Conservation (phyloP, 805 yeast genomes). For the Zygoascus flipseniorum region DNA sequence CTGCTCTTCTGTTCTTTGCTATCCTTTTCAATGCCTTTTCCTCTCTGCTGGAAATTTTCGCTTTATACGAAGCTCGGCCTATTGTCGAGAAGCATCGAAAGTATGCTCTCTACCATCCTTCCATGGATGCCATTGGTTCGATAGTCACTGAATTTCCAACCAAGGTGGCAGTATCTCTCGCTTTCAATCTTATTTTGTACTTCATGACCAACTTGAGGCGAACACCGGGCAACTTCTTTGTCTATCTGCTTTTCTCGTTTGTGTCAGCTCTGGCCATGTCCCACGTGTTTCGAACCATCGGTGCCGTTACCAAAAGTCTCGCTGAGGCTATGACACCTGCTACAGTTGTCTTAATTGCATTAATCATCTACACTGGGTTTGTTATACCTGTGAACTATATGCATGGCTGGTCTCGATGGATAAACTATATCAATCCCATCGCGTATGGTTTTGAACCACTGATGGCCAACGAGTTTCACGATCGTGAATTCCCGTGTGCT, state of each 20-base stretch:
- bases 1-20: constrained; percentile 56
- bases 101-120: constrained; percentile 51
- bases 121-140: constrained; percentile 58
- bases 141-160: constrained; percentile 51
- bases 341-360: constrained; percentile 32
- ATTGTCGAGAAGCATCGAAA: constrained; percentile 52
- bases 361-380: constrained; percentile 40
- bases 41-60: constrained; percentile 37
- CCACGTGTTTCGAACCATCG: constrained; percentile 39
- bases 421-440: constrained; percentile 47
- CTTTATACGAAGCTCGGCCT: constrained; percentile 40
- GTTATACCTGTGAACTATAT: constrained; percentile 37
- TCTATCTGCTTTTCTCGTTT: constrained; percentile 37
- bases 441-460: constrained; percentile 54
- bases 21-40: constrained; percentile 39
- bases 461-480: constrained; percentile 45
- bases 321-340: constrained; percentile 40
- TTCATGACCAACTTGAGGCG: constrained; percentile 48
- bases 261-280: constrained; percentile 47
- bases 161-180: constrained; percentile 35
- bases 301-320: constrained; percentile 30
- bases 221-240: constrained; percentile 46
- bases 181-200: constrained; percentile 43
- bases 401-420: constrained; percentile 47
- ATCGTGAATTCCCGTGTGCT: constrained; percentile 33